These are phyloP conservation scores for Thielaviopsis cerberus DNA, from an alignment of 2,329 filamentous ascomycete species.

Conservation along the genomic window DNA sequence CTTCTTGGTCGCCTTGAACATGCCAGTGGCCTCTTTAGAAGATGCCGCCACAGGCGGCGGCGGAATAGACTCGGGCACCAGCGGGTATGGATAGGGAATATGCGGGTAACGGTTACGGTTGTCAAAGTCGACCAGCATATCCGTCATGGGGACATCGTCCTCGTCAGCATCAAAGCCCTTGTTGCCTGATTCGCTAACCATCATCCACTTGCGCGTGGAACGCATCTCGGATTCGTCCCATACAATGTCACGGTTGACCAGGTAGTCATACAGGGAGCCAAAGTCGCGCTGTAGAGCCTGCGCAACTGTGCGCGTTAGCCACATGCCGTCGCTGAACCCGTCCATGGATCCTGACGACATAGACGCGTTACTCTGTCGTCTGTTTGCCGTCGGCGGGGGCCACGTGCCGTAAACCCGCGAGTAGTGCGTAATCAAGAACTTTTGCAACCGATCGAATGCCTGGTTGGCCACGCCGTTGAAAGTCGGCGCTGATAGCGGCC, in stretches of 20 bases:
- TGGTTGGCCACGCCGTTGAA: constrained; percentile 24
- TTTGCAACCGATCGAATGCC: constrained; percentile 37
- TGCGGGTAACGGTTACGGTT: constrained; percentile 43
- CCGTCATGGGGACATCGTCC: constrained; percentile 41
- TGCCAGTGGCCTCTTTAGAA: constrained; percentile 2
- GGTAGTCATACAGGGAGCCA: constrained; percentile 49
- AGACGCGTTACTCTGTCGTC: constrained; percentile 3
- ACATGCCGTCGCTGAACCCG: constrained; percentile 26
- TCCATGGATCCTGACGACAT: not conserved
- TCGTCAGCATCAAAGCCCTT: constrained; percentile 30
- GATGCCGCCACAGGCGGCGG: constrained; percentile 11
- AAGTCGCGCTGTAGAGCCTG: constrained; percentile 46
- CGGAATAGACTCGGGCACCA: constrained; percentile 37
- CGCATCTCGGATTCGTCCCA: constrained; percentile 47
- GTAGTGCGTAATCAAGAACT: constrained; percentile 43
- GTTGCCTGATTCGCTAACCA: constrained; percentile 31
- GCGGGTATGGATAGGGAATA: constrained; percentile 47
- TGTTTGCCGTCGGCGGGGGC: constrained; percentile 28
- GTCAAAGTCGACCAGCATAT: constrained; percentile 48
- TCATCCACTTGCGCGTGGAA: constrained; percentile 45
- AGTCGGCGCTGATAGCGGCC: constrained; percentile 25
- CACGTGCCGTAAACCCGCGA: constrained; percentile 37
- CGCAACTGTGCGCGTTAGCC: constrained; percentile 41
- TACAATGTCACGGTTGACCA: constrained; percentile 46
- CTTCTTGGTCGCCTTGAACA: constrained; percentile 16